phyloP scores from a whole-genome alignment of 306 rosid genomes.

The Vigna mungo region DNA sequence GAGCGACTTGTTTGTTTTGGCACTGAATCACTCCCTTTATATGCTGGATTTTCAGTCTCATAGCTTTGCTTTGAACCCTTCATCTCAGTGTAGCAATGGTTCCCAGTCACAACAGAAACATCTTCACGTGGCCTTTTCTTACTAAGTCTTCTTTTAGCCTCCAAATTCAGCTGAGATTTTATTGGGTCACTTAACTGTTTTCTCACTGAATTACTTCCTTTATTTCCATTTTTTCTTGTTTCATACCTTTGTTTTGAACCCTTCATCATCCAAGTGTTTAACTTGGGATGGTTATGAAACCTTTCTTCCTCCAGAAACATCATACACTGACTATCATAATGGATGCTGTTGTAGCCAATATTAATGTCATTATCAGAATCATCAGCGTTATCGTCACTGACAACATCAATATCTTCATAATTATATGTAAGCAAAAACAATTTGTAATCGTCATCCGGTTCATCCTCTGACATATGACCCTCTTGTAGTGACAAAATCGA shows the following conservation, averaged over 20 bases:
- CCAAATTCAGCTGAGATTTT: slow-evolving; percentile 7
- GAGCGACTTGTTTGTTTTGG: background rate
- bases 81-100: background rate
- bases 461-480: slow-evolving; percentile 27
- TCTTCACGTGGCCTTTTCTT: background rate
- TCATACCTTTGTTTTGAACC: background rate
- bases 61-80: background rate
- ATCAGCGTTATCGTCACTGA: slow-evolving; percentile 2
- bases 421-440: slow-evolving; percentile 8
- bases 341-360: background rate
- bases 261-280: background rate
- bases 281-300: background rate
- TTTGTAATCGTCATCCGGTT: slow-evolving; percentile 25
- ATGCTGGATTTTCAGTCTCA: background rate
- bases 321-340: slow-evolving; percentile 48
- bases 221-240: background rate
- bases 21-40: background rate
- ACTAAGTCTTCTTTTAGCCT: slow-evolving; percentile 6
- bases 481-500: background rate
- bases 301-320: slow-evolving; percentile 40
- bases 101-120: slow-evolving; percentile 1
- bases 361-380: background rate
- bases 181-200: slow-evolving; percentile 1
- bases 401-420: slow-evolving; percentile 22
- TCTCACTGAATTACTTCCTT: background rate